Conservation (phyloP, 2,329 filamentous ascomycete species). For the Colletotrichum simmondsii region DNA sequence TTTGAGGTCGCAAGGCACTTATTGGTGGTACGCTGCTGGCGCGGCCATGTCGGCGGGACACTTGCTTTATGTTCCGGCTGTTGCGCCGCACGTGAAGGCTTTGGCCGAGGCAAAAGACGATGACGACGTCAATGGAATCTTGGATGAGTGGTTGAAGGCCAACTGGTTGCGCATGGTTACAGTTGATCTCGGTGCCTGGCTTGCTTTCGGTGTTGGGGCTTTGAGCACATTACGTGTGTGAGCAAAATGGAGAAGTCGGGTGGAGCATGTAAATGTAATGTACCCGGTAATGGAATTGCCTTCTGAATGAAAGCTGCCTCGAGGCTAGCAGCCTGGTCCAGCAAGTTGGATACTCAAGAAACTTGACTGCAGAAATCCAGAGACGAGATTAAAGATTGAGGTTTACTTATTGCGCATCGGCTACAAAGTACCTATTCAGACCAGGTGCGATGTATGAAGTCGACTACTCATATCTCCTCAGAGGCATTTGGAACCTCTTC, state of each 20-base stretch:
- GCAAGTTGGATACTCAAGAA: too few relatives aligned
- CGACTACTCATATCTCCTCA: neutral
- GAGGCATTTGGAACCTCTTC: neutral
- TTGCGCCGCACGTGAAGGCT: conserved; percentile 9
- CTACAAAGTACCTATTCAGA: too few relatives aligned
- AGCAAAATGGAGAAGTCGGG: neutral
- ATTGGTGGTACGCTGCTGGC: conserved; percentile 44
- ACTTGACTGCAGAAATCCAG: too few relatives aligned
- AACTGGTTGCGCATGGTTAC: conserved; percentile 13
- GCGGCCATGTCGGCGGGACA: conserved; percentile 43
- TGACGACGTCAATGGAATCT: neutral
- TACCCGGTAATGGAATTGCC: too few relatives aligned
- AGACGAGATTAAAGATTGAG: too few relatives aligned
- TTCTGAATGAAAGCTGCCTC: too few relatives aligned
- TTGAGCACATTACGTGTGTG: neutral
- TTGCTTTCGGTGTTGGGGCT: neutral
- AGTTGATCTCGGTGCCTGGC: conserved; percentile 8
- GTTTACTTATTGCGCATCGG: too few relatives aligned
- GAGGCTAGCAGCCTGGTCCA: too few relatives aligned
- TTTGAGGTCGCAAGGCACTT: conserved; percentile 26
- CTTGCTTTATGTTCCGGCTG: conserved; percentile 43
- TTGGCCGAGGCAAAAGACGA: neutral
- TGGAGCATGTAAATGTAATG: neutral
- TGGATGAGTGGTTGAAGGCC: neutral
- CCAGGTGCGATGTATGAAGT: neutral